Base-by-base conservation (phyloP, 2,329 filamentous ascomycete species). In the Microsporum ferrugineum region DNA sequence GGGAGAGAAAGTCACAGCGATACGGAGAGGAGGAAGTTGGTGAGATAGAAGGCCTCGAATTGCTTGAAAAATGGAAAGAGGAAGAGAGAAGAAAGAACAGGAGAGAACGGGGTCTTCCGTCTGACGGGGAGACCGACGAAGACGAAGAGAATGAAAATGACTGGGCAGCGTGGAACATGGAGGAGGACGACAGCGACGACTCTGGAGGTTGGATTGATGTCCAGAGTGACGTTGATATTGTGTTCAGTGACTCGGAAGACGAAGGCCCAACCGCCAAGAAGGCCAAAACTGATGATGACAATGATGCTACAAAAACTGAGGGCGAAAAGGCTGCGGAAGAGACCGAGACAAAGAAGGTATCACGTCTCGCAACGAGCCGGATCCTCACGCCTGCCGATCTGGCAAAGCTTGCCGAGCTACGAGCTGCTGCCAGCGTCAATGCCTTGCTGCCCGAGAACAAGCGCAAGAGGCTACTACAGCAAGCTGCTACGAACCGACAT, bases 371-470 rank as follows among this genome's bases (percentile, higher is more conserved):
- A n/a, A 96, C 89, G 0, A 95, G 89, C 1, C 88, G 89, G 57
- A 95, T 99, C 66, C 85, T 99, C 64, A 99, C 94, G 0, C 94
- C 94, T 0, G 94, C 94, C 10, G 94, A 99, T 74, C 82, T 97
- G n/a, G 87, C 89, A 67, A 97, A 97, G 73, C 86, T 99, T 23
- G 85, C 89, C 64, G 92, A 96, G 75, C 85, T 99, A 29, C 88
- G 89, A 55, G 80, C 88, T 57, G 80, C 87, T 49, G 84, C 89
- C 23, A 82, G 84, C 39, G 77, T 97, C 55, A 84, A 88, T 65
- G 86, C 88, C 64, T 70, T 77, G 38, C 73, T 86, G 33, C 78
- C 80, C 2, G 71, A 72, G 4, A 68, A 71, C 68, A 68, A 72
- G 68, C 64, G 71, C 63, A 69, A 71, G 66, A 57, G 27, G 12